Evolutionary conservation across 768 basidiomycete species (phyloP).

Genomic region (Neoboletus magnificus): DNA sequence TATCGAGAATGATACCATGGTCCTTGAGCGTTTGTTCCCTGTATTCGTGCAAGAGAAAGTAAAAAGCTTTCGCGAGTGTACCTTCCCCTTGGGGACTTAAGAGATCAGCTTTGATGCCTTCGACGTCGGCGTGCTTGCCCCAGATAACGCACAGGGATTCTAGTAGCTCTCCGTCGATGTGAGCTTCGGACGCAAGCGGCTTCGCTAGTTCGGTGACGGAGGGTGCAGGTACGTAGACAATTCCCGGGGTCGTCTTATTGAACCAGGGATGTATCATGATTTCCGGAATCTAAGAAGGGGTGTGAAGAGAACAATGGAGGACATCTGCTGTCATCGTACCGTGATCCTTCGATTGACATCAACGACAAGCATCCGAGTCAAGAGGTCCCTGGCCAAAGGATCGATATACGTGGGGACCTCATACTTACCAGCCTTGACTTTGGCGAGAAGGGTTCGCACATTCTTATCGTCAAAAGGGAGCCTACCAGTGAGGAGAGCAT

Average conservation of each 20-base stretch:
- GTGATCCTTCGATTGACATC: constrained; percentile 78
- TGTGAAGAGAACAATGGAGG: constrained; percentile 3
- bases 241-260: constrained; percentile 46
- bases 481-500: constrained; percentile 82
- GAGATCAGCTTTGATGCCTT: constrained; percentile 60
- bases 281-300: constrained; percentile 66
- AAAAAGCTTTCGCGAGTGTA: constrained; percentile 83
- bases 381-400: constrained; percentile 78
- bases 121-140: constrained; percentile 66
- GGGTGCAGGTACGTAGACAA: constrained; percentile 50
- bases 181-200: constrained; percentile 62
- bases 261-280: constrained; percentile 88
- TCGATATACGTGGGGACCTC: constrained; percentile 80
- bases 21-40: constrained; percentile 62
- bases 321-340: constrained; percentile 41
- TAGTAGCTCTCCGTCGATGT: constrained; percentile 76
- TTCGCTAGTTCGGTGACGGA: constrained; percentile 65
- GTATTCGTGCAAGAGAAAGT: constrained; percentile 76
- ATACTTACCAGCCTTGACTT: constrained; percentile 86
- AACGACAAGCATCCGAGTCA: constrained; percentile 84
- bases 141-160: constrained; percentile 80
- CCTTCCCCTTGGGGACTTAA: constrained; percentile 68
- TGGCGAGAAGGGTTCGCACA: constrained; percentile 67
- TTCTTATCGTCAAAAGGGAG: constrained; percentile 96
- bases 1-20: constrained; percentile 44